Evolutionary conservation across 805 yeast genomes (phyloP), one percentile per base, ranked within the genome.

Genomic region (Saturnispora quitensis): DNA sequence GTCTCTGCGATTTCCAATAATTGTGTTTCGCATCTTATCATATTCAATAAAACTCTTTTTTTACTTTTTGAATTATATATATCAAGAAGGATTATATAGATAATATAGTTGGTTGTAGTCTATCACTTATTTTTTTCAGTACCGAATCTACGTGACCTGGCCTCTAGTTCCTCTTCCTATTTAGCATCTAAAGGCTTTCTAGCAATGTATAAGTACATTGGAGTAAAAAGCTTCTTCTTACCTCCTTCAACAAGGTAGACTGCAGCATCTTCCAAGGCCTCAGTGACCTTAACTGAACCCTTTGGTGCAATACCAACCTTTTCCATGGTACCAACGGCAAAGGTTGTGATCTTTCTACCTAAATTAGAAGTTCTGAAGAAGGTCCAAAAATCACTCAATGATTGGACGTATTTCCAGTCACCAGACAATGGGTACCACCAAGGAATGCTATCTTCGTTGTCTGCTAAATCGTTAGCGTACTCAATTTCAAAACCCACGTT

Each of bases 361-460:
- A 89, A 43, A 55, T 70, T 75, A 25, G 96, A 86, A 51, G 97
- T 88, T 79, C 98, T 88, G 74, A 87, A 78, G 61, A 86, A 81
- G 40, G 98, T 89, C 63, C 79, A 78, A 53, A 87, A 65, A 69
- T 93, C 99, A 53, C 81, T 74, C 17, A 88, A 51, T 49, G 82
- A 73, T 73, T 90, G 97, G 51, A 87, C 78, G 71, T 87, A 84
- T 71, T 80, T 85, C 87, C 89, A 83, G 60, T 91, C 96, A 65
- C 99, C 99, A 56, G 93, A 77, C 65, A 93, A 78, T 62, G 99
- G 99, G 69, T 89, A 89, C 74, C 86, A 93, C 99, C 99, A 93
- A 60, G 99, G 99, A 58, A 93, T 78, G 48, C 77, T 86, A 66
- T 88, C 97, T 55, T 78, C 80, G 43, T 73, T 69, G 57, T 84